A percentile compares a stretch with the other conserved stretches of the same genome.
Evolutionary conservation across 495 filamentous ascomycete species (phyloP).

Genomic region (Xylaria telfairii): DNA sequence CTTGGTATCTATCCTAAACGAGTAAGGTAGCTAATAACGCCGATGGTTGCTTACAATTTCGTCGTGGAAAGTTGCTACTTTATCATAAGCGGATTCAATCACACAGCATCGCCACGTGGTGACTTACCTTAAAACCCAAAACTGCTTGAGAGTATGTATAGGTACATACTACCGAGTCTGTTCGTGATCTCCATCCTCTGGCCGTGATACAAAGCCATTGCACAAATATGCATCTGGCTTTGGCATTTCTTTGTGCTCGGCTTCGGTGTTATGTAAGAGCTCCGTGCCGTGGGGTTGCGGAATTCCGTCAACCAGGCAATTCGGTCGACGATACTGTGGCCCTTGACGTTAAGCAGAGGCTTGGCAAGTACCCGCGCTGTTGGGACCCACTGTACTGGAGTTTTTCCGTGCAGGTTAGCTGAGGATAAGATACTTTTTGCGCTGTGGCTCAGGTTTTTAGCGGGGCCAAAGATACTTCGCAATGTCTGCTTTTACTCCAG

Average conservation of each 20-base stretch:
- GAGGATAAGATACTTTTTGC: no score
- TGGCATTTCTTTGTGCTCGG: background rate
- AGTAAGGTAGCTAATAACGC: constrained; percentile 2
- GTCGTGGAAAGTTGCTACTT: background rate
- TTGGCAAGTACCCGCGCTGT: no score
- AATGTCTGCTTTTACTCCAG: no score
- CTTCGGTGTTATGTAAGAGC: constrained; percentile 2
- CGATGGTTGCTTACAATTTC: background rate
- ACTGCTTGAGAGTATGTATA: background rate
- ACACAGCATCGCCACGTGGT: constrained; percentile 5
- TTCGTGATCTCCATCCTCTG: background rate
- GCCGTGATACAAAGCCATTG: background rate
- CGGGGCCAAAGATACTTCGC: no score
- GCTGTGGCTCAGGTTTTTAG: no score
- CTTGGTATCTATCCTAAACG: background rate
- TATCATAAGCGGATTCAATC: no score
- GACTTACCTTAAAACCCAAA: background rate
- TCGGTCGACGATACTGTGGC: no score
- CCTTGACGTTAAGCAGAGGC: no score
- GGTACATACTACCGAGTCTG: background rate
- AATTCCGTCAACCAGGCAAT: background rate
- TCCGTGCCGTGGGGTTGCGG: background rate
- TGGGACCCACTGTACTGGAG: no score
- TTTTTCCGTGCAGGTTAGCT: no score
- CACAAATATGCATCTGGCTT: background rate